Base-by-base conservation (phyloP, 768 basidiomycete genomes). In the Boletus rubropictus region DNA sequence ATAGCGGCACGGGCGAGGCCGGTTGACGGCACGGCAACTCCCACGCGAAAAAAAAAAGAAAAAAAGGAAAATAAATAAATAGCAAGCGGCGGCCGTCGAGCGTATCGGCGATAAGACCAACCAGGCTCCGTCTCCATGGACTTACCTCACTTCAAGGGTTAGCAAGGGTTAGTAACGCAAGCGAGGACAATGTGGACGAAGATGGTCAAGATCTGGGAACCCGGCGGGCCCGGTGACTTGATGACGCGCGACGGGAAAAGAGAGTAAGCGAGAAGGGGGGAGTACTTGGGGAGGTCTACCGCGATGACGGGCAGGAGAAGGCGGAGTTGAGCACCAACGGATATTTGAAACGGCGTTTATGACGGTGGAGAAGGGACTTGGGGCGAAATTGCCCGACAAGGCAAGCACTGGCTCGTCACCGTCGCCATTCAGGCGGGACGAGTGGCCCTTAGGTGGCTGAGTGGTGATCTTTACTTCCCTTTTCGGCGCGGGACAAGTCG, bases 291-390 rank as follows among this genome's bases (percentile, higher is more conserved):
- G n/a, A n/a, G n/a, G n/a, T n/a, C n/a, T n/a, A n/a, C n/a, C n/a
- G 7, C 34, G 34, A 20, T 18, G 18, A 11, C 17, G 18, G 18
- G 34, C 34, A 20, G 18, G 21, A 21, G 35, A 20, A 36, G 12
- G 39, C 27, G 40, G 25, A 39, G 39, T 39, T 39, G 39, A 10
- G 24, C 15, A n/a, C 11, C 11, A 15, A 29, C 28, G 39, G 47
- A 47, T 33, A 42, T 48, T 48, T 59, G 35, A 60, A 43, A 57
- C 59, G 58, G 58, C 58, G 58, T 59, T 56, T 55, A 47, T 10
- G 39, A 17, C 4, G 37, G 37, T 22, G 8, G 21, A 36, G 18
- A 14, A 11, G 17, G 33, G 9, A 17, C 17, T 11, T 12, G 18
- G 12, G 3, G 20, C 36, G 36, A 36, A 7, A 21, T 10, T 20